These are phyloP conservation scores for Tricholoma terreum DNA, from an alignment of 768 basidiomycete genomes.

Conservation along the genomic window DNA sequence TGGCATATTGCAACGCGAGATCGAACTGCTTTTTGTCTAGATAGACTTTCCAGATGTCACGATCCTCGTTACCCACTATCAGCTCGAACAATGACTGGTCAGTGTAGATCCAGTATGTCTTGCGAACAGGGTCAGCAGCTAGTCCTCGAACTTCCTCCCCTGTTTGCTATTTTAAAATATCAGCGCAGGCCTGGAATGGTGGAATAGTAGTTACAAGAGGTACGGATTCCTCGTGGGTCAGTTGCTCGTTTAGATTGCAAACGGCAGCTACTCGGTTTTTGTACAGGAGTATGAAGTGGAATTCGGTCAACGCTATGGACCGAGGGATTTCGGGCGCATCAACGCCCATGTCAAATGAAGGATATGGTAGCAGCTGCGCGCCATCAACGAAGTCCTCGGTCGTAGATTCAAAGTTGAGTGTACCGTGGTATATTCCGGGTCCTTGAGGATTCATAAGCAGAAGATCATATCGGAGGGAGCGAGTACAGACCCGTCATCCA, in stretches of 20 bases:
- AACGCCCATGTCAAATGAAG: conserved; percentile 32
- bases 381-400: conserved; percentile 76
- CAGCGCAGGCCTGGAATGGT: neutral
- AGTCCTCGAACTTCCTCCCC: conserved; percentile 72
- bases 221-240: conserved; percentile 80
- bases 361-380: conserved; percentile 79
- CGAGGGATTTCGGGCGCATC: conserved; percentile 50
- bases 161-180: conserved; percentile 52
- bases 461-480: neutral
- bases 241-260: conserved; percentile 74
- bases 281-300: conserved; percentile 88
- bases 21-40: conserved; percentile 76
- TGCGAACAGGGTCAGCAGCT: conserved; percentile 79
- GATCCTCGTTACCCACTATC: conserved; percentile 80
- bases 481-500: conserved; percentile 81
- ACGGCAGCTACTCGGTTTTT: conserved; percentile 73
- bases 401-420: conserved; percentile 63
- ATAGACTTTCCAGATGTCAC: conserved; percentile 93
- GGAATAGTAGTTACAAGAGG: conserved; percentile 60
- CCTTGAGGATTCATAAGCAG: conserved; percentile 39
- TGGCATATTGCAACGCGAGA: conserved; percentile 76
- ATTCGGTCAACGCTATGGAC: conserved; percentile 84
- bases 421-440: conserved; percentile 86
- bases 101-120: conserved; percentile 94
- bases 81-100: conserved; percentile 88